Evolutionary conservation across 495 filamentous ascomycete species (phyloP), one percentile per base, ranked within the genome.

Genomic region (Penicillium dipodomyicola): DNA sequence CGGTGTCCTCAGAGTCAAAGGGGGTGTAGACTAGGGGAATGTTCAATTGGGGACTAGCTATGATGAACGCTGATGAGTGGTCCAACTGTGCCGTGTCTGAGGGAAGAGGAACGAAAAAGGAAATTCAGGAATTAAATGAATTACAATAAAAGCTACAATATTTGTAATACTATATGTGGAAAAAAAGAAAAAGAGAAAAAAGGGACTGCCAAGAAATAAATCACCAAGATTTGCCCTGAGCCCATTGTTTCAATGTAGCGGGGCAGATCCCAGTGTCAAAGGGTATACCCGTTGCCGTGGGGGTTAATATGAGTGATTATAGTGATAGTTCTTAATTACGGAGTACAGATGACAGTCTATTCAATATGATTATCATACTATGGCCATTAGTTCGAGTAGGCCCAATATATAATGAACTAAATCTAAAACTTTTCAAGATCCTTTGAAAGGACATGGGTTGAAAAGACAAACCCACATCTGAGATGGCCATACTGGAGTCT

Each of bases 211-310:
- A 71, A 75, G 67, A 65, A 56, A 59, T 60, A 61, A 66, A 62
- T 70, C 59, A 67, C 72, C 65, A 69, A 69, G 69, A 66, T 75
- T 73, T 66, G 66, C 65, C 64, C 59, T 68, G 55, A 56, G 42
- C 30, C 64, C 55, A 47, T 53, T 65, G 68, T 72, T 73, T 73
- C 72, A 75, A 68, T 62, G 67, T 65, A 68, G 72, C 70, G 72
- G 72, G 72, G 60, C 60, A 64, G 68, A 70, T 72, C 69, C 66
- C 68, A 70, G 61, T 63, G 65, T 73, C 72, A 72, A 72, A 69
- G 70, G 65, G 64, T 70, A 69, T 69, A 69, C 69, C 68, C 68
- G 70, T 65, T 65, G 59, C 65, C 60, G 65, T 67, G 68, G 66
- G 61, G 50, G 39, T 52, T 39, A 54, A 54, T 54, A 39, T 47